Conservation (phyloP, 1,284 basidiomycete genomes). For the Earliella scabrosa region DNA sequence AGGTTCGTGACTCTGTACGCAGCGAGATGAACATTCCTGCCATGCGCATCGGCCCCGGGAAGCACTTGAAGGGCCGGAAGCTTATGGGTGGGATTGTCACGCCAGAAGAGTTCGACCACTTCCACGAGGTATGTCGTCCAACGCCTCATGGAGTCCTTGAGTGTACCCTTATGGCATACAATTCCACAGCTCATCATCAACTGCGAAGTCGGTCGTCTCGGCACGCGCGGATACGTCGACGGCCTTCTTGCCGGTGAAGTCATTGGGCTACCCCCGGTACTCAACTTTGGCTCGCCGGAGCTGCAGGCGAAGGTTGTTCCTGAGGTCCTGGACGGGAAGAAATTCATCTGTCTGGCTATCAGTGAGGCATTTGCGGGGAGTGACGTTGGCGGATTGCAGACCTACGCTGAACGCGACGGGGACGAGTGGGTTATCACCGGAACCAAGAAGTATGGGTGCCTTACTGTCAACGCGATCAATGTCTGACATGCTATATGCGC, state of each 20-base stretch:
- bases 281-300: conserved; percentile 86
- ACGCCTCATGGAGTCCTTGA: conserved; percentile 30
- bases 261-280: conserved; percentile 83
- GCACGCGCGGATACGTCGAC: conserved; percentile 85
- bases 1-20: not conserved
- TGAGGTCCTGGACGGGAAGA: conserved; percentile 81
- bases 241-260: conserved; percentile 83
- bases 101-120: conserved; percentile 89
- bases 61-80: conserved; percentile 85
- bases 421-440: conserved; percentile 88
- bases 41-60: conserved; percentile 92
- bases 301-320: conserved; percentile 68
- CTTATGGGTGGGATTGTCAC: conserved; percentile 86
- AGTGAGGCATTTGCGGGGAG: conserved; percentile 91
- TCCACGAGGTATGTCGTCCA: conserved; percentile 59
- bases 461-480: not conserved
- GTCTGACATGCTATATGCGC: not conserved
- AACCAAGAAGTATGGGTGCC: conserved; percentile 72
- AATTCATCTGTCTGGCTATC: conserved; percentile 77
- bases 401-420: conserved; percentile 84
- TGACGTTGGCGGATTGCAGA: conserved; percentile 86
- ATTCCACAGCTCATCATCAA: conserved; percentile 75
- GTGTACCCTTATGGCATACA: conserved; percentile 17
- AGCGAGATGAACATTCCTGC: conserved; percentile 81
- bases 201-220: conserved; percentile 83